Base-by-base conservation (phyloP, 2,329 filamentous ascomycete species). In the Bimuria novae-zelandiae region DNA sequence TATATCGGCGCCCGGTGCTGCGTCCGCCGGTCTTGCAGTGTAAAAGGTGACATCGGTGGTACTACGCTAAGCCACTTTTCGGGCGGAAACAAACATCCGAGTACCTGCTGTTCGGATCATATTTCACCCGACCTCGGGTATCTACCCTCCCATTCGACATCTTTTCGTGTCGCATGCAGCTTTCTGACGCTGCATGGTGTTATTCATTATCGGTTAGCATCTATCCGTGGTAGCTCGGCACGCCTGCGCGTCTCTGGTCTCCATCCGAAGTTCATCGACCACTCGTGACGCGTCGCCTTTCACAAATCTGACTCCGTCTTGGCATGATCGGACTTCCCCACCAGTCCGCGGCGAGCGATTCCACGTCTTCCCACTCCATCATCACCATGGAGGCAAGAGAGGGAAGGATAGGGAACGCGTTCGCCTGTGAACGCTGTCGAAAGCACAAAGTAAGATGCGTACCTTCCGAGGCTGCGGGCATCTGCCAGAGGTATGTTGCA, bases 311-410 rank as follows among this genome's bases (percentile, higher is more conserved):
- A 59, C 57, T 37, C 45, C 49, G 53, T 56, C 67, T 71, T 69
- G 67, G 68, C 68, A 65, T 65, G 64, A 62, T 67, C 68, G 69
- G 66, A 66, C 67, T 70, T 70, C 69, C 69, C 69, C 69, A 72
- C 57, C 64, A 65, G 48, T 60, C 66, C 59, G 57, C 62, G 63
- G 56, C 62, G 41, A 55, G 45, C 62, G 59, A 61, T 40, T 59
- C 62, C 54, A 60, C 56, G 50, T 61, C 63, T 61, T 52, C 65
- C 55, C 62, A 46, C 56, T 60, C 64, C 54, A 63, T 57, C 47
- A 52, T 60, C 67, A 58, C 62, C 53, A 71, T 72, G 68, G 69
- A 72, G 41, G 60, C 59, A 61, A 69, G 63, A 64, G 69, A 72
- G 56, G 68, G 67, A 27, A 67, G 69, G 55, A 67, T 65, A 53